Conservation (phyloP, 306 rosid genomes). For the Trifolium repens region DNA sequence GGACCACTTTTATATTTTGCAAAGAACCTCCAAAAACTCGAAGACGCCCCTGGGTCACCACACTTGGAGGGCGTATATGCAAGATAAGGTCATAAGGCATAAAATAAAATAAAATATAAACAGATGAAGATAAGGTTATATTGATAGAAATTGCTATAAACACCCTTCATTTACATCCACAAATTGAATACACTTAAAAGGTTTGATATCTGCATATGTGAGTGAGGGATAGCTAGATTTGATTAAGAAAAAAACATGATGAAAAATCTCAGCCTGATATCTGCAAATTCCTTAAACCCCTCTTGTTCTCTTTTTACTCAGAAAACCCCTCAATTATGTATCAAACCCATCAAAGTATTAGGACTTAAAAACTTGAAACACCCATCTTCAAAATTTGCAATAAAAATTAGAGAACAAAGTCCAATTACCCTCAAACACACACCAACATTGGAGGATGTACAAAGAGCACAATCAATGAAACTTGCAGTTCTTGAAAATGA, state of each 20-base stretch:
- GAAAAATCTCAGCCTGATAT: constrained; percentile 50
- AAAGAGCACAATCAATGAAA: constrained; percentile 19
- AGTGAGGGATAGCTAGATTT: neutral
- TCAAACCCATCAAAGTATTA: constrained; percentile 40
- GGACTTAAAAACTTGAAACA: constrained; percentile 28
- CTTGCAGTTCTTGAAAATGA: constrained; percentile 21
- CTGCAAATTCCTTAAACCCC: constrained; percentile 32
- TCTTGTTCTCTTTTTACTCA: constrained; percentile 37
- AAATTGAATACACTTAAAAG: neutral
- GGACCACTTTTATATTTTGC: no score
- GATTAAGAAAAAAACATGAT: constrained; percentile 19
- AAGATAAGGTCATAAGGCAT: constrained; percentile 8
- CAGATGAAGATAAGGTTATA: constrained; percentile 31
- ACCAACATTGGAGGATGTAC: constrained; percentile 4
- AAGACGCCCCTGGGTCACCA: no score
- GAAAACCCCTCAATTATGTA: constrained; percentile 17
- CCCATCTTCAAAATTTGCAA: constrained; percentile 25
- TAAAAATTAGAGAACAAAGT: neutral
- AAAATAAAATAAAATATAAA: constrained; percentile 1
- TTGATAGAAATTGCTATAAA: neutral
- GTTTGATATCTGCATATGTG: neutral
- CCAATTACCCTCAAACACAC: constrained; percentile 9
- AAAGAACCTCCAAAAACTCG: no score
- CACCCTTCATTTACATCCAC: constrained; percentile 25
- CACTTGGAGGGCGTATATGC: neutral